Percentiles rank a stretch among this genome's conserved stretches.
Evolutionary conservation across 805 yeast species (phyloP).

Genomic region (Pichia exigua): DNA sequence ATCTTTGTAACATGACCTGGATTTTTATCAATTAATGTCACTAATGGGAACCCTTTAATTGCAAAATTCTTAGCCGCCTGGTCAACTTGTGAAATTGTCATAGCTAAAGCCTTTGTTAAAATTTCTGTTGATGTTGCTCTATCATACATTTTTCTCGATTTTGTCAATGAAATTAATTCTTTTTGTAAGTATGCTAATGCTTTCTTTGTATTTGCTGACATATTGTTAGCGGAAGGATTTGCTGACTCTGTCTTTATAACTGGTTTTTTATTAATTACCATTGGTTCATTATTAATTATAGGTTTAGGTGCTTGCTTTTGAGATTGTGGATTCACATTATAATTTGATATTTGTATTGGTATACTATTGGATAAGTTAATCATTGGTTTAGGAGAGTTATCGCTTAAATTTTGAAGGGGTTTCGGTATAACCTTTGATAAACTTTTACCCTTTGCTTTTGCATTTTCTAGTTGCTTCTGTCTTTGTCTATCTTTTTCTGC

Average conservation of each 20-base stretch:
- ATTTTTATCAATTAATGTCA: slow-evolving; percentile 70
- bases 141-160: slow-evolving; percentile 66
- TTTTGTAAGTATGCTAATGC: slow-evolving; percentile 80
- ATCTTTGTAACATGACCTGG: slow-evolving; percentile 76
- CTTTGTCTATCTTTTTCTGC: slow-evolving; percentile 69
- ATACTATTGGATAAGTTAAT: background rate
- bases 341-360: background rate
- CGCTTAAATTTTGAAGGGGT: background rate
- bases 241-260: slow-evolving; percentile 4
- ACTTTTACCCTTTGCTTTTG: slow-evolving; percentile 25
- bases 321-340: background rate
- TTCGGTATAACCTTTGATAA: background rate
- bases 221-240: background rate
- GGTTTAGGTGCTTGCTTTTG: background rate
- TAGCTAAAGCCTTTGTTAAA: slow-evolving; percentile 84
- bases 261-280: background rate
- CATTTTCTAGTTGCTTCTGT: slow-evolving; percentile 57
- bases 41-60: slow-evolving; percentile 68
- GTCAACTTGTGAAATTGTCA: slow-evolving; percentile 84
- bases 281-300: background rate
- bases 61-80: slow-evolving; percentile 84
- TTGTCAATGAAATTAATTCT: slow-evolving; percentile 72
- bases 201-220: slow-evolving; percentile 42
- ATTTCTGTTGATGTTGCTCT: slow-evolving; percentile 79
- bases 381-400: background rate